phyloP scores from a whole-genome alignment of 257 asterid species.

The Solanum medicagineum region DNA sequence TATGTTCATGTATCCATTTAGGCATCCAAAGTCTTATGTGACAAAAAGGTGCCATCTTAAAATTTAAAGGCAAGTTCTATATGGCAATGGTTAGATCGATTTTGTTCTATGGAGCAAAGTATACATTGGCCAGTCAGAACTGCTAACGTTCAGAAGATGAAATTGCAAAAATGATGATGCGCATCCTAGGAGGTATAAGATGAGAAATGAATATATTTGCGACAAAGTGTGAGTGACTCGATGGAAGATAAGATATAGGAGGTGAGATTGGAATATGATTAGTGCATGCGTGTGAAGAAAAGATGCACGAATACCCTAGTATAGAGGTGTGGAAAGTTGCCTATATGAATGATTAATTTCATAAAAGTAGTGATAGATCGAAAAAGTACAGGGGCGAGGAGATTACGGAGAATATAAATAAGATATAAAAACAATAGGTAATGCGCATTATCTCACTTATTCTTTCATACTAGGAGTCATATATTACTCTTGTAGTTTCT shows the following conservation, averaged over 20 bases:
- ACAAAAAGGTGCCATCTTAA: background rate
- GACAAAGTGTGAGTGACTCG: background rate
- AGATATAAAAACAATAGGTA: too few species aligned
- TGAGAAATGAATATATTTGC: background rate
- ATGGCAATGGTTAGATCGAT: too few species aligned
- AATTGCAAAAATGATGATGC: background rate
- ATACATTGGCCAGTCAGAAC: background rate
- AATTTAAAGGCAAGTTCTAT: background rate
- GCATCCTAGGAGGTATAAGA: background rate
- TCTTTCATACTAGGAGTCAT: too few species aligned
- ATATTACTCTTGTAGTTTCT: too few species aligned
- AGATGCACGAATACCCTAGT: background rate
- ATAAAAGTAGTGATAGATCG: too few species aligned
- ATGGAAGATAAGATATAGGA: background rate
- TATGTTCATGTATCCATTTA: background rate
- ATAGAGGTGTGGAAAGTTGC: background rate
- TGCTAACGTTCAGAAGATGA: background rate
- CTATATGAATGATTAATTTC: background rate
- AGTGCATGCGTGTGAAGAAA: background rate
- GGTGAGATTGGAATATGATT: too few species aligned
- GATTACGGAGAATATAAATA: background rate
- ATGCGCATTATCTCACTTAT: background rate
- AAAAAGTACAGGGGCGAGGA: background rate
- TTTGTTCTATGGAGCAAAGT: too few species aligned
- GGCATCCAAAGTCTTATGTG: background rate